Conservation (phyloP, 352 stramenopile genomes). For the Pythium rhizo-oryzae region DNA sequence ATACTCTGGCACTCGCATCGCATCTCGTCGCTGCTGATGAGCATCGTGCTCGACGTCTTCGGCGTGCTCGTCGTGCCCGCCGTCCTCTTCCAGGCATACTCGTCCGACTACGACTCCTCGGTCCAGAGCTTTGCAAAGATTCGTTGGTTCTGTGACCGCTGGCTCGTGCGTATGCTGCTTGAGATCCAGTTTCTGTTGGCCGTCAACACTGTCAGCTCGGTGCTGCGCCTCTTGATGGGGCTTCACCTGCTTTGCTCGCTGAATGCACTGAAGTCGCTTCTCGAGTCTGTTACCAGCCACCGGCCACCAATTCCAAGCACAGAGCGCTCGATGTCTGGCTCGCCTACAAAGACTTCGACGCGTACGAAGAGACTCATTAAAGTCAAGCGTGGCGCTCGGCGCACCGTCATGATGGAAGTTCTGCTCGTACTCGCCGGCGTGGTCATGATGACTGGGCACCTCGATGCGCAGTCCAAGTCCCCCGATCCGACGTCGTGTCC, state of each 20-base stretch:
- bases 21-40: constrained; percentile 20
- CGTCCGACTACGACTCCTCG: constrained; percentile 8
- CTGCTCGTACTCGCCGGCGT: constrained; percentile 15
- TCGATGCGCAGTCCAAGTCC: background rate
- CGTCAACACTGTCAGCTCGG: background rate
- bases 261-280: constrained; percentile 31
- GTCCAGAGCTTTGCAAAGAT: background rate
- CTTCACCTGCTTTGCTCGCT: constrained; percentile 25
- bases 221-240: constrained; percentile 9
- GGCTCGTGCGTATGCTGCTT: constrained; percentile 18
- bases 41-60: constrained; percentile 18
- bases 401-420: constrained; percentile 9
- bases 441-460: background rate
- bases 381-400: constrained; percentile 19
- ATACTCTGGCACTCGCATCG: constrained; percentile 31
- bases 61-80: constrained; percentile 19
- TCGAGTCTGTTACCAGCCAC: constrained; percentile 26
- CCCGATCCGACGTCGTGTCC: constrained; percentile 1
- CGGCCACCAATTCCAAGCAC: constrained; percentile 25
- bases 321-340: constrained; percentile 22
- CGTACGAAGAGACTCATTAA: constrained; percentile 5
- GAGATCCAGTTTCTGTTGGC: constrained; percentile 25
- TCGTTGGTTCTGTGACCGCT: constrained; percentile 19
- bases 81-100: constrained; percentile 16
- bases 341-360: background rate